phyloP scores from a whole-genome alignment of 306 rosid species.

The Vigna reflexopilosa region DNA sequence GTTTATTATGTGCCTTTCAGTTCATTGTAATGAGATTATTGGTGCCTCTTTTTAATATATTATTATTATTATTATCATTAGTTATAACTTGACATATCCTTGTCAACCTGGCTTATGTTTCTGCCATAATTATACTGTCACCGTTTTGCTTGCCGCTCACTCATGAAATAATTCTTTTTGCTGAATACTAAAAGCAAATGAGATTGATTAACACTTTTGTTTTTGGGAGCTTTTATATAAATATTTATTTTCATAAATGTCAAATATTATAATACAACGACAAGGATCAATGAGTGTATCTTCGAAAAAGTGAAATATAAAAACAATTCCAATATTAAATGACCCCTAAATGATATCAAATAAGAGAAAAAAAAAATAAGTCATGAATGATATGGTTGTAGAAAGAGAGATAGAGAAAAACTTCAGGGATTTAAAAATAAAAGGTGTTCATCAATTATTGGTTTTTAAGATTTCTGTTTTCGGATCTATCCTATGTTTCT shows the following conservation, averaged over 20 bases:
- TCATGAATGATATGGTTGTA: too few relatives aligned
- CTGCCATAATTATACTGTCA: background rate
- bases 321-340: too few relatives aligned
- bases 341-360: too few relatives aligned
- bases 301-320: too few relatives aligned
- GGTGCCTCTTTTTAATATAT: background rate
- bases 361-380: too few relatives aligned
- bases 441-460: background rate
- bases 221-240: background rate
- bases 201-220: constrained; percentile 12
- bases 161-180: constrained; percentile 30
- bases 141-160: background rate
- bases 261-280: background rate
- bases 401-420: too few relatives aligned
- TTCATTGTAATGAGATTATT: constrained; percentile 7
- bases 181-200: constrained; percentile 14
- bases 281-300: background rate
- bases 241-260: background rate
- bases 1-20: background rate
- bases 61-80: background rate
- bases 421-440: too few relatives aligned
- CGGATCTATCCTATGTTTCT: background rate
- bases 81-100: constrained; percentile 11
- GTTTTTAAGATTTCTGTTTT: background rate
- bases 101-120: background rate